Conservation (phyloP, 2,329 filamentous ascomycete species). For the Metarhizium humberi region DNA sequence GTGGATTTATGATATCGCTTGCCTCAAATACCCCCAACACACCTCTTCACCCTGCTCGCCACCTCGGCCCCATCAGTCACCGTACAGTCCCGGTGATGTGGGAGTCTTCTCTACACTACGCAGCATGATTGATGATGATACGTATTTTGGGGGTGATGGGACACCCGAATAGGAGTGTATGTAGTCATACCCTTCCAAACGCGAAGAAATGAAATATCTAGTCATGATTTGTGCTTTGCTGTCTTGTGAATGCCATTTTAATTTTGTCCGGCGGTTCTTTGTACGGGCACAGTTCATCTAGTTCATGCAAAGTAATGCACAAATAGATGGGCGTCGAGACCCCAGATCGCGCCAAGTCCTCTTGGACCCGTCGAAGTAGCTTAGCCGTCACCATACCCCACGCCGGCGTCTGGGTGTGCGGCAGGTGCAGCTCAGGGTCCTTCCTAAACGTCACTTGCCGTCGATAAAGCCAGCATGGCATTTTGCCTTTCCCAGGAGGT, state of each 20-base stretch:
- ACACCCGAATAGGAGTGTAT: slow-evolving; percentile 14
- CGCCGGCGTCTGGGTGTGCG: too few relatives aligned
- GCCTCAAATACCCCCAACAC: slow-evolving; percentile 10
- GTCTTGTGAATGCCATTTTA: background rate
- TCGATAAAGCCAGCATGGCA: slow-evolving; percentile 7
- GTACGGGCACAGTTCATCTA: background rate
- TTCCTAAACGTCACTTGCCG: background rate
- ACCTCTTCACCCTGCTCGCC: slow-evolving; percentile 9
- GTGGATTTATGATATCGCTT: slow-evolving; percentile 10
- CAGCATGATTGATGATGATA: slow-evolving; percentile 13
- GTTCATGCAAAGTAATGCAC: too few relatives aligned
- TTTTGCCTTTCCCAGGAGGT: background rate
- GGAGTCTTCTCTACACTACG: slow-evolving; percentile 9
- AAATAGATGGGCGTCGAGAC: too few relatives aligned
- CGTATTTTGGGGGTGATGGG: slow-evolving; percentile 9
- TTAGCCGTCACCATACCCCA: background rate
- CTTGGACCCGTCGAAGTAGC: too few relatives aligned
- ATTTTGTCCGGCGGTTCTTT: background rate
- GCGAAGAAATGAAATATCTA: slow-evolving; percentile 13
- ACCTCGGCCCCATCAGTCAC: slow-evolving; percentile 3
- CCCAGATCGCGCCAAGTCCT: too few relatives aligned
- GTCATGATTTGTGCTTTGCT: background rate
- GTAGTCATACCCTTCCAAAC: slow-evolving; percentile 12
- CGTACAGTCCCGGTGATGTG: slow-evolving; percentile 4
- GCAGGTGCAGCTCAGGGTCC: background rate